A percentile compares a stretch with the other conserved stretches of the same genome.
Evolutionary conservation across 2,329 filamentous ascomycete species (phyloP).

Genomic region (Beauveria scarabaeidicola): DNA sequence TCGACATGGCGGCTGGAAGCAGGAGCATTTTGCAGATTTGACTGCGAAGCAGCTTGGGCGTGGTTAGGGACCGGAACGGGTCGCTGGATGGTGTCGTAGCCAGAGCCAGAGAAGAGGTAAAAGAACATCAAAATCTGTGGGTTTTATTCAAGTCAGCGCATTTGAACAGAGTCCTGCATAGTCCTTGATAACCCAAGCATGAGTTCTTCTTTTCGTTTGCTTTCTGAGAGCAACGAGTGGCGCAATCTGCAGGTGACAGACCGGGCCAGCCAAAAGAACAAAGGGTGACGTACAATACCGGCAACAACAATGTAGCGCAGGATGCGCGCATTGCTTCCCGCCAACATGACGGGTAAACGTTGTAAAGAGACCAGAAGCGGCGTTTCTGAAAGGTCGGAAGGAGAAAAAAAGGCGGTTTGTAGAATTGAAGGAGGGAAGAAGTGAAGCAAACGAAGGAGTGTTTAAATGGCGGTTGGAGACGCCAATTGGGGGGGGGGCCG

Average conservation of each 20-base stretch:
- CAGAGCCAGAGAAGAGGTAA: conserved; percentile 67
- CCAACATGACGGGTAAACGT: conserved; percentile 34
- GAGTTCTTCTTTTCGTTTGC: background rate
- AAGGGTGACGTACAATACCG: conserved; percentile 58
- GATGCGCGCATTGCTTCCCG: conserved; percentile 65
- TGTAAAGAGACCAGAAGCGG: background rate
- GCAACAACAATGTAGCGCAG: conserved; percentile 73
- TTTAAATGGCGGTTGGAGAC: background rate
- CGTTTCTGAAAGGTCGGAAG: background rate
- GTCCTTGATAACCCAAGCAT: background rate
- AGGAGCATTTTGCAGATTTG: conserved; percentile 7
- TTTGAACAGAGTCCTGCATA: background rate
- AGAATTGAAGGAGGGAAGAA: background rate
- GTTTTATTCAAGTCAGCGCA: conserved; percentile 13
- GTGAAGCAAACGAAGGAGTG: background rate
- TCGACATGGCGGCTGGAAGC: conserved; percentile 3
- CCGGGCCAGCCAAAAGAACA: background rate
- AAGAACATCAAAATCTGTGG: conserved; percentile 58
- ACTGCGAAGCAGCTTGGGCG: conserved; percentile 13
- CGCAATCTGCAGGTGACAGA: conserved; percentile 10
- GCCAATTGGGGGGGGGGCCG: too few relatives aligned
- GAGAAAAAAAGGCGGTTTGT: background rate
- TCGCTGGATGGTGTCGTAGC: conserved; percentile 28
- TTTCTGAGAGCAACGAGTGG: background rate
- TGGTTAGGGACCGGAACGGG: conserved; percentile 15